Evolutionary conservation across 306 rosid genomes (phyloP).

Genomic region (Biancaea sappan): DNA sequence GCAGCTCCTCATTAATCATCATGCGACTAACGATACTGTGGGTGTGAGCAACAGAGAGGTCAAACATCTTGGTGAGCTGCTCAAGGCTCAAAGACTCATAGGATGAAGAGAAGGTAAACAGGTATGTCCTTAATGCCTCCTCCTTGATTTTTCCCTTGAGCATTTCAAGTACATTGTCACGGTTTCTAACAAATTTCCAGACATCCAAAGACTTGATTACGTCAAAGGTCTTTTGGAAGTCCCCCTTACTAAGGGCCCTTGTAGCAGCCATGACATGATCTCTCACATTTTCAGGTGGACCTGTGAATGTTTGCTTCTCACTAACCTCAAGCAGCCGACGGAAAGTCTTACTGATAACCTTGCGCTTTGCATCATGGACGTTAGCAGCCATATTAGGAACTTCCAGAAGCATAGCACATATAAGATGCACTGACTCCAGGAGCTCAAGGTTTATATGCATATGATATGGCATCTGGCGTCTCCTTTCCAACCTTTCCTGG

Average conservation of each 20-base stretch:
- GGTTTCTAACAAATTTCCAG: conserved; percentile 82
- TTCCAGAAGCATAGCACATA: conserved; percentile 94
- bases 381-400: conserved; percentile 95
- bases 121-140: conserved; percentile 91
- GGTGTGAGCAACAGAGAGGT: conserved; percentile 58
- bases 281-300: conserved; percentile 93
- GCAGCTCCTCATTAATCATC: conserved; percentile 95
- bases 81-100: conserved; percentile 75
- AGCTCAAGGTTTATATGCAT: conserved; percentile 99
- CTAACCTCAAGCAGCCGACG: conserved; percentile 80
- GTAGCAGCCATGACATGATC: conserved; percentile 97
- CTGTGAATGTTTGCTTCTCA: conserved; percentile 83
- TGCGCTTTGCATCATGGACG: conserved; percentile 74
- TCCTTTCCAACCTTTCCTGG: conserved; percentile 97
- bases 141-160: conserved; percentile 82
- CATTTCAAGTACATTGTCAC: conserved; percentile 68
- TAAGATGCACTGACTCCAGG: conserved; percentile 86
- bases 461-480: conserved; percentile 98
- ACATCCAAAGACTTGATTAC: conserved; percentile 74
- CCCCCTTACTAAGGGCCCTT: conserved; percentile 78
- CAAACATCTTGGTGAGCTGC: conserved; percentile 75
- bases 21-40: conserved; percentile 85
- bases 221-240: conserved; percentile 68
- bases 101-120: conserved; percentile 81
- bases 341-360: conserved; percentile 79